Evolutionary conservation across 306 rosid species (phyloP).

Genomic region (Ormosia semicastrata): DNA sequence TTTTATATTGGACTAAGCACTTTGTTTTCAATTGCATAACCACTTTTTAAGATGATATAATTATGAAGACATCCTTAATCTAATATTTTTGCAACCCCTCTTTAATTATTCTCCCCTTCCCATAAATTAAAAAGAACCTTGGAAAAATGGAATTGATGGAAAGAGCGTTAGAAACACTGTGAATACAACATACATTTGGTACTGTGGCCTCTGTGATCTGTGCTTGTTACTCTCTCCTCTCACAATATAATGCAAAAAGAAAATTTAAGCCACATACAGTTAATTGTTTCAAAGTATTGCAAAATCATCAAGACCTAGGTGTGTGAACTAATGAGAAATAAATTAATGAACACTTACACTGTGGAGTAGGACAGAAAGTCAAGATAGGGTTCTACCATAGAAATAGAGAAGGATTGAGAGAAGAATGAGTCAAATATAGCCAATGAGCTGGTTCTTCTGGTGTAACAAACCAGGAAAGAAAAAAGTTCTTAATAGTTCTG

Average conservation of each 20-base stretch:
- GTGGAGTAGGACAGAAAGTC: background rate
- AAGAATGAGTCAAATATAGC: background rate
- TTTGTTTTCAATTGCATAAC: background rate
- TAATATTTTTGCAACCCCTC: background rate
- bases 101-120: background rate
- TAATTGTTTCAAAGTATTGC: background rate
- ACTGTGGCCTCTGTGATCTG: background rate
- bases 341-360: background rate
- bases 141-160: background rate
- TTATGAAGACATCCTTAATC: background rate
- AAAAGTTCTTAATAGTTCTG: background rate
- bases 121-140: background rate
- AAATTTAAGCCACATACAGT: background rate
- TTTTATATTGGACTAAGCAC: background rate
- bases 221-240: background rate
- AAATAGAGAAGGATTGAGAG: background rate
- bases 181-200: background rate
- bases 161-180: background rate
- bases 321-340: background rate
- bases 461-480: background rate
- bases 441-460: background rate
- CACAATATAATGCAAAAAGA: background rate
- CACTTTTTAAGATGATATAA: background rate
- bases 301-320: background rate
- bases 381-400: constrained; percentile 15